phyloP scores from a whole-genome alignment of 768 basidiomycete species.

The Mycena alexandri region DNA sequence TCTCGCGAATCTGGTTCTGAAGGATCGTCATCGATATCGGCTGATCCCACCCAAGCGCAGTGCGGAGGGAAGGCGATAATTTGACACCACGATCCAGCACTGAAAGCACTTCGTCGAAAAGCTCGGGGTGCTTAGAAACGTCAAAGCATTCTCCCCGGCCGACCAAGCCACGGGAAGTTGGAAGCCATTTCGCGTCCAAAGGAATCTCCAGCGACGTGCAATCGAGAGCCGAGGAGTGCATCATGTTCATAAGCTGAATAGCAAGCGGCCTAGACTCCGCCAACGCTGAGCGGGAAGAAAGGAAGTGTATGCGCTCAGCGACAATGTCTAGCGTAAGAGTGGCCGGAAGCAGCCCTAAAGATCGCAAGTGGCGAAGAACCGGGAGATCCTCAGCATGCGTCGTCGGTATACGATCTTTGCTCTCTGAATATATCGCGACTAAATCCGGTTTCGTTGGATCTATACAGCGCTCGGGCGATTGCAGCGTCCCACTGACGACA shows the following conservation, averaged over 20 bases:
- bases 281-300: constrained; percentile 41
- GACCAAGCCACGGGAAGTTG: constrained; percentile 51
- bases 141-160: constrained; percentile 47
- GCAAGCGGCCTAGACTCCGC: constrained; percentile 30
- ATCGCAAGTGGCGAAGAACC: constrained; percentile 33
- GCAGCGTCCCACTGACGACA: constrained; percentile 31
- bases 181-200: constrained; percentile 50
- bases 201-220: constrained; percentile 34
- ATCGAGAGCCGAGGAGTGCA: constrained; percentile 38
- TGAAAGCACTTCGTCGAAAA: constrained; percentile 57
- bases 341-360: constrained; percentile 46
- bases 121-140: constrained; percentile 39
- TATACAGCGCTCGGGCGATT: constrained; percentile 26
- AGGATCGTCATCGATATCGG: constrained; percentile 48
- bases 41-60: constrained; percentile 55
- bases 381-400: constrained; percentile 23
- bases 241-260: constrained; percentile 40
- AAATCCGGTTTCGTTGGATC: constrained; percentile 36
- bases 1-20: constrained; percentile 48
- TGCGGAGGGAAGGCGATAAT: constrained; percentile 46
- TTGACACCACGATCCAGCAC: constrained; percentile 43
- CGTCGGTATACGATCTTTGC: constrained; percentile 35
- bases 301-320: constrained; percentile 51
- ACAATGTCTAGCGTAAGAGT: constrained; percentile 48
- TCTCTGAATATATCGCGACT: constrained; percentile 33